Percentiles rank a stretch among this genome's conserved stretches.
Evolutionary conservation across 2,329 filamentous ascomycete genomes (phyloP).

Genomic region (Pseudogymnoascus sp.): DNA sequence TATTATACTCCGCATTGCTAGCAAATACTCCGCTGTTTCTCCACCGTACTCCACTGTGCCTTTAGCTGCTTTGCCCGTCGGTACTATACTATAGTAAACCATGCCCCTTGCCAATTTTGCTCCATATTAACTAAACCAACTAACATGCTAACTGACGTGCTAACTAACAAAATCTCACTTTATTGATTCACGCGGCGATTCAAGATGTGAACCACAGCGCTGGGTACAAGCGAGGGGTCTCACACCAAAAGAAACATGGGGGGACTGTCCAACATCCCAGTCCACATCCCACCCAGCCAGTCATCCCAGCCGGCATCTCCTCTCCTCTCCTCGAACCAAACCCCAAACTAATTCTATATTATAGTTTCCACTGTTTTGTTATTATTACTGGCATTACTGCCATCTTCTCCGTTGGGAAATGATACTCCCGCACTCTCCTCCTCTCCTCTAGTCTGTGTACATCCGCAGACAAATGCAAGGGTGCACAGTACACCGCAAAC

Average conservation of each 20-base stretch:
- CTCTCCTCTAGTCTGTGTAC: background rate
- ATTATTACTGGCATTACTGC: background rate
- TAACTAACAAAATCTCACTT: background rate
- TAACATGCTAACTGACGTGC: background rate
- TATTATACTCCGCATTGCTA: background rate
- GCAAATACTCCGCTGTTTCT: background rate
- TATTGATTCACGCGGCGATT: slow-evolving; percentile 1
- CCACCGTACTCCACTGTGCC: background rate
- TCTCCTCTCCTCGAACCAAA: background rate
- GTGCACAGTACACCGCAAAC: background rate
- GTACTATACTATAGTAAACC: background rate
- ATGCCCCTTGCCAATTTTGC: background rate
- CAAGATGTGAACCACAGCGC: background rate
- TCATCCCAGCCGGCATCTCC: no score
- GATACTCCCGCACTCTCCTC: background rate
- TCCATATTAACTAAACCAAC: background rate
- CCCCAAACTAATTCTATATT: background rate
- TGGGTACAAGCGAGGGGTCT: background rate
- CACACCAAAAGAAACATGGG: background rate
- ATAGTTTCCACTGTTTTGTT: background rate
- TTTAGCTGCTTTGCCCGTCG: background rate
- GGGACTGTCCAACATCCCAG: background rate
- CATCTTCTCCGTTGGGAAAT: background rate
- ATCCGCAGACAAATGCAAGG: background rate
- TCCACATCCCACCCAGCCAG: background rate